These are phyloP conservation scores for Orbilia javanica DNA, from an alignment of 2,329 filamentous ascomycete genomes.

Conservation along the genomic window DNA sequence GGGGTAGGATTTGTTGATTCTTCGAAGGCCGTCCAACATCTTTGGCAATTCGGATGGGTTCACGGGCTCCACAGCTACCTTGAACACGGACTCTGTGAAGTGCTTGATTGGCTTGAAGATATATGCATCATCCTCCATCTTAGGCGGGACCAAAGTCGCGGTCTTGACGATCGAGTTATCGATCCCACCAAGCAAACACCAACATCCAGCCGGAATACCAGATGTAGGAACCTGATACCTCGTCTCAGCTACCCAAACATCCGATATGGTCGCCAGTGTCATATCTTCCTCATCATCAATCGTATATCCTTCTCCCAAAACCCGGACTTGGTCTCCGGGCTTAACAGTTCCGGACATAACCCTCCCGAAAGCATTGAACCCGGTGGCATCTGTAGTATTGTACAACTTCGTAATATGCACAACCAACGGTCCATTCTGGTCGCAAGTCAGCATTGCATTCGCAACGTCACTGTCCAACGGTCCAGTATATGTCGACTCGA, in stretches of 20 bases:
- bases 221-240: conserved; percentile 92
- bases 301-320: conserved; percentile 94
- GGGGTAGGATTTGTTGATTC: conserved; percentile 98
- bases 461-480: conserved; percentile 85
- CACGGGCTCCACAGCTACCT: conserved; percentile 96
- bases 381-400: conserved; percentile 88
- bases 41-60: conserved; percentile 98
- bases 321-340: conserved; percentile 84
- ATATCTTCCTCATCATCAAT: conserved; percentile 98
- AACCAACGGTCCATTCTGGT: conserved; percentile 91
- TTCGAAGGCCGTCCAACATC: conserved; percentile 96
- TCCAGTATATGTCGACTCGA: conserved; percentile 92
- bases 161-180: conserved; percentile 99
- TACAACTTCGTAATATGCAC: conserved; percentile 94
- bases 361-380: conserved; percentile 88
- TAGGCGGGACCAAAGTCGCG: conserved; percentile 85
- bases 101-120: conserved; percentile 94
- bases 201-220: conserved; percentile 92
- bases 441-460: conserved; percentile 81
- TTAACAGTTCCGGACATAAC: conserved; percentile 92
- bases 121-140: conserved; percentile 85
- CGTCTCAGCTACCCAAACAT: conserved; percentile 91
- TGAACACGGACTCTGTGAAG: conserved; percentile 97
- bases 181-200: conserved; percentile 89
- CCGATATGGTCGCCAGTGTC: conserved; percentile 83